Percentiles rank a stretch among this genome's conserved stretches.
Evolutionary conservation across 306 rosid species (phyloP).

Genomic region (Cyclanthera cordifolia): DNA sequence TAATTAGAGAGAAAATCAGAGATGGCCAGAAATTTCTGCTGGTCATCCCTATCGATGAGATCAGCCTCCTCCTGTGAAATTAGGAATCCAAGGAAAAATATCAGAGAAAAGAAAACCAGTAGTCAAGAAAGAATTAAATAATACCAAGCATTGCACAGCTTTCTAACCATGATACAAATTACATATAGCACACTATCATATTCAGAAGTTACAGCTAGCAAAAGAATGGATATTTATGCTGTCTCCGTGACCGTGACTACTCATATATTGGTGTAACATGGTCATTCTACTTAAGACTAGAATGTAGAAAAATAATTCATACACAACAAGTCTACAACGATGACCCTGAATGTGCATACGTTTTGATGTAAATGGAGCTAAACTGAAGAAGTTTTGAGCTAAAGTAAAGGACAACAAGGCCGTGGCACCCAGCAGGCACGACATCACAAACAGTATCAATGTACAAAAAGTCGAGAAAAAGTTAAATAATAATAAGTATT

Average conservation of each 20-base stretch:
- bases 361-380: neutral
- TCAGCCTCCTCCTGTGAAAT: slow-evolving; percentile 61
- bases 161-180: neutral
- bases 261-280: neutral
- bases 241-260: neutral
- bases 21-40: slow-evolving; percentile 72
- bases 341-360: neutral
- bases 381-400: neutral
- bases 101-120: neutral
- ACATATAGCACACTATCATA: neutral
- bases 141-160: neutral
- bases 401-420: neutral
- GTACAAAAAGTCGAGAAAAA: too few species aligned
- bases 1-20: slow-evolving; percentile 58
- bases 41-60: slow-evolving; percentile 53
- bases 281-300: neutral
- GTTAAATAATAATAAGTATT: neutral
- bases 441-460: too few species aligned
- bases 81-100: neutral
- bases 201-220: neutral
- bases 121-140: neutral
- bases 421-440: neutral
- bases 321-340: neutral
- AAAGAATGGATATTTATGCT: neutral
- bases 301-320: neutral